Conservation (phyloP, 345 rosid genomes). For the Aethionema arabicum region DNA sequence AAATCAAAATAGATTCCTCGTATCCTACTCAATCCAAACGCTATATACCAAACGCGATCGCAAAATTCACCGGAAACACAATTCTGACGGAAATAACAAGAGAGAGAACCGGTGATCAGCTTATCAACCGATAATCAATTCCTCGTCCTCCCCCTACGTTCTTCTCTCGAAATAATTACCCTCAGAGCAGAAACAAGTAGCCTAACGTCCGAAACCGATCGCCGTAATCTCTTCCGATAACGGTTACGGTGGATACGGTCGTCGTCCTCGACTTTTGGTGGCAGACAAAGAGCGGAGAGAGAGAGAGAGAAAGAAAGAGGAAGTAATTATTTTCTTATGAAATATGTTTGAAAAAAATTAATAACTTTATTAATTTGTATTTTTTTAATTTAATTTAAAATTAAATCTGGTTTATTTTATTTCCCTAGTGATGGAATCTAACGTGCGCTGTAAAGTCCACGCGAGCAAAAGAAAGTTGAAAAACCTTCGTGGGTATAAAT, state of each 20-base stretch:
- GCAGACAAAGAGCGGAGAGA: slow-evolving; percentile 34
- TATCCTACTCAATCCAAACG: slow-evolving; percentile 27
- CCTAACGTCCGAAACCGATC: slow-evolving; percentile 20
- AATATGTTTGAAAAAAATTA: slow-evolving; percentile 25
- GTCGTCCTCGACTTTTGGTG: slow-evolving; percentile 39
- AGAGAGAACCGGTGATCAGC: slow-evolving; percentile 34
- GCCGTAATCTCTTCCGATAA: slow-evolving; percentile 29
- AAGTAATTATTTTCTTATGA: slow-evolving; percentile 31
- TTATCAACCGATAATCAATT: slow-evolving; percentile 21
- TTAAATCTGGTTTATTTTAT: neutral
- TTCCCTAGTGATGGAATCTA: slow-evolving; percentile 27
- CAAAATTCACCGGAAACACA: slow-evolving; percentile 17
- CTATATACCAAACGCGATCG: slow-evolving; percentile 25
- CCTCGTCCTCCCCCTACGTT: slow-evolving; percentile 20
- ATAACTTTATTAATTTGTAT: neutral
- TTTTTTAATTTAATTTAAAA: slow-evolving; percentile 8
- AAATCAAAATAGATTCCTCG: slow-evolving; percentile 16
- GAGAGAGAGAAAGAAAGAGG: slow-evolving; percentile 24
- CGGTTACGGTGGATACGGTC: slow-evolving; percentile 36
- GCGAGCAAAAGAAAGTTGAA: slow-evolving; percentile 19
- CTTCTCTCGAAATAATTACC: neutral
- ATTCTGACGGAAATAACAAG: slow-evolving; percentile 20
- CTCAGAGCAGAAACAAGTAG: slow-evolving; percentile 22
- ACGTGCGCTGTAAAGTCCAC: slow-evolving; percentile 39
- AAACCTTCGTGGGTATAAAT: slow-evolving; percentile 24